Conservation (phyloP, 176 grass and related monocot genomes). For the Avena sativa region DNA sequence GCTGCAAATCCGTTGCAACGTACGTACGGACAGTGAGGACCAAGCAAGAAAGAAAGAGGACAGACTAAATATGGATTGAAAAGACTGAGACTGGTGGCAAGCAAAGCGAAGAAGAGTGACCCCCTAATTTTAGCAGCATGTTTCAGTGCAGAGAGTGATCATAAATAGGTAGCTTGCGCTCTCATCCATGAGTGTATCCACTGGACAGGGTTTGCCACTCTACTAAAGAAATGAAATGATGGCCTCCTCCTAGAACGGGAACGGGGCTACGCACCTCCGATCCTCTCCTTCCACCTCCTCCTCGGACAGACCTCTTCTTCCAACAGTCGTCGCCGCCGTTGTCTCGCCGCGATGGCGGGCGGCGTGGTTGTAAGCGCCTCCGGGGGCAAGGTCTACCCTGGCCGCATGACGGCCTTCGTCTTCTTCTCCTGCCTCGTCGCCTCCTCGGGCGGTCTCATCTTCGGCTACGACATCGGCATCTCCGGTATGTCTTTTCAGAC, state of each 20-base stretch:
- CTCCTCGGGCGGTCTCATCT: constrained; percentile 74
- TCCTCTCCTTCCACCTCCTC: background rate
- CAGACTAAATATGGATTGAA: constrained; percentile 60
- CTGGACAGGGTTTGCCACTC: background rate
- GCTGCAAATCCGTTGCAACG: background rate
- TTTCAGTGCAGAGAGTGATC: background rate
- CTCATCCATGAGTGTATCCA: constrained; percentile 10
- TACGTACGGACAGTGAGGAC: background rate
- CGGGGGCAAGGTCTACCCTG: constrained; percentile 69
- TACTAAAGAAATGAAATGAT: background rate
- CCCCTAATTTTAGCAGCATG: background rate
- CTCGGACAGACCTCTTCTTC: background rate
- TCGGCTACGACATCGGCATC: constrained; percentile 89
- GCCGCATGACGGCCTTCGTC: constrained; percentile 68
- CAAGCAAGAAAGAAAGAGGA: constrained; percentile 46
- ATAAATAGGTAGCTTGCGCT: constrained; percentile 6
- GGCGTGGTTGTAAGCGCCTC: constrained; percentile 55
- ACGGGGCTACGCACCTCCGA: background rate
- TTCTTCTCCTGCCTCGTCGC: constrained; percentile 77
- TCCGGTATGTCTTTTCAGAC: constrained; percentile 39
- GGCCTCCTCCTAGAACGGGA: background rate
- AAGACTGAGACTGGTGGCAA: background rate
- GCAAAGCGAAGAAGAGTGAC: background rate
- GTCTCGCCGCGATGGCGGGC: constrained; percentile 58
- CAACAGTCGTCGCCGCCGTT: background rate